phyloP scores from a whole-genome alignment of 306 rosid species.

The Fagus crenata region DNA sequence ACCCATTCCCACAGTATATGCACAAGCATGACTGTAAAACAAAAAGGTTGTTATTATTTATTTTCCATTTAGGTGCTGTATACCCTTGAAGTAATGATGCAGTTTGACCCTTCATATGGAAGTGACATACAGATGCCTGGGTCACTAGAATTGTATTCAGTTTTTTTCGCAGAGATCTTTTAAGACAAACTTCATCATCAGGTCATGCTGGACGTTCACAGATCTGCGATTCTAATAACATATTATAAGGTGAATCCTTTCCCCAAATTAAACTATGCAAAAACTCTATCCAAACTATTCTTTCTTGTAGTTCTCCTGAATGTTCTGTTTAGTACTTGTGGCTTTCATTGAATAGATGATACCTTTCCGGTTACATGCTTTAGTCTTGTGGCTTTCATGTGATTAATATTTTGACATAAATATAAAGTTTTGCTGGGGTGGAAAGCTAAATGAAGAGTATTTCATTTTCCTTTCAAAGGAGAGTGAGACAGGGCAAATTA shows the following conservation, averaged over 20 bases:
- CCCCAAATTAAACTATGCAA: not conserved
- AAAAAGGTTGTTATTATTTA: not conserved
- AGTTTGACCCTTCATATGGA: slow-evolving; percentile 2
- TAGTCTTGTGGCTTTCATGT: not conserved
- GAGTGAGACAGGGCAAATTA: no score
- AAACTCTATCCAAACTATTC: not conserved
- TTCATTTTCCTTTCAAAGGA: no score
- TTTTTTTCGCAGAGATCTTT: not conserved
- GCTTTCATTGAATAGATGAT: not conserved
- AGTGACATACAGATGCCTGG: not conserved
- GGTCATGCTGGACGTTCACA: slow-evolving; percentile 1
- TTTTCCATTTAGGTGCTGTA: not conserved
- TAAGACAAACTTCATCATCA: not conserved
- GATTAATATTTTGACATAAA: no score
- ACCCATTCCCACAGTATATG: not conserved
- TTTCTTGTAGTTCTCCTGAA: not conserved
- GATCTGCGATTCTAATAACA: not conserved
- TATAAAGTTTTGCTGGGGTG: no score
- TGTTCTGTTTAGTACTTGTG: not conserved
- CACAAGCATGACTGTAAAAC: not conserved
- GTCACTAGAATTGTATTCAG: slow-evolving; percentile 2
- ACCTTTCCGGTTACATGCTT: not conserved
- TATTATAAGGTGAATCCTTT: not conserved
- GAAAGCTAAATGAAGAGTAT: no score
- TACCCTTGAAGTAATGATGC: not conserved